Conservation (phyloP, 1,139 yeast genomes). For the Pichia sp. region DNA sequence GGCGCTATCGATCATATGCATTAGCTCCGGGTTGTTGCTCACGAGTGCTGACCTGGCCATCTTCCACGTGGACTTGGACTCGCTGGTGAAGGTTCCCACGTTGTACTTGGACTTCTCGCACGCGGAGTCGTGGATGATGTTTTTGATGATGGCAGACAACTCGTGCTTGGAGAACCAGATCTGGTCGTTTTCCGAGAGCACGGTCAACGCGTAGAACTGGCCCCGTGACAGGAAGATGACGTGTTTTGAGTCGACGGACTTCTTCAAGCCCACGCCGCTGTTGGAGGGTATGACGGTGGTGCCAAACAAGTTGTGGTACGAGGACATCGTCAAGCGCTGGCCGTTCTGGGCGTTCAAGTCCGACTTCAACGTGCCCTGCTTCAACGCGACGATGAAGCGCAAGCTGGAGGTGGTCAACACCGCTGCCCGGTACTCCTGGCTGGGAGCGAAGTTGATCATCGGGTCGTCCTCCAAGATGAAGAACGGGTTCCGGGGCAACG, state of each 20-base stretch:
- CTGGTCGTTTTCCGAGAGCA: constrained; percentile 39
- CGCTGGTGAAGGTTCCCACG: constrained; percentile 68
- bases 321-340: constrained; percentile 58
- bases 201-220: constrained; percentile 60
- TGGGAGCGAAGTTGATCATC: constrained; percentile 50
- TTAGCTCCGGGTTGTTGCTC: constrained; percentile 40
- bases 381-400: constrained; percentile 57
- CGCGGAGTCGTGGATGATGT: constrained; percentile 45
- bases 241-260: constrained; percentile 39
- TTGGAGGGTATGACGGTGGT: constrained; percentile 57
- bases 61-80: constrained; percentile 60
- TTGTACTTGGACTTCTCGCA: constrained; percentile 48
- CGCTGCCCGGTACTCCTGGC: constrained; percentile 65
- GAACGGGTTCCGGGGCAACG: constrained; percentile 73
- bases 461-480: constrained; percentile 72
- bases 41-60: constrained; percentile 50
- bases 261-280: constrained; percentile 39
- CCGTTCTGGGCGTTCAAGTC: constrained; percentile 52
- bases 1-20: constrained; percentile 56
- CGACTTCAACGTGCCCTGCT: constrained; percentile 49
- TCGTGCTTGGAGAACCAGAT: constrained; percentile 53
- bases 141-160: constrained; percentile 46
- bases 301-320: constrained; percentile 63
- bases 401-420: constrained; percentile 60
- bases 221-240: constrained; percentile 57